Percentiles rank a stretch among this genome's conserved stretches.
These are phyloP conservation scores for Stephanodiscus minutulus DNA, from an alignment of 108 stramenopile species.

Conservation along the genomic window DNA sequence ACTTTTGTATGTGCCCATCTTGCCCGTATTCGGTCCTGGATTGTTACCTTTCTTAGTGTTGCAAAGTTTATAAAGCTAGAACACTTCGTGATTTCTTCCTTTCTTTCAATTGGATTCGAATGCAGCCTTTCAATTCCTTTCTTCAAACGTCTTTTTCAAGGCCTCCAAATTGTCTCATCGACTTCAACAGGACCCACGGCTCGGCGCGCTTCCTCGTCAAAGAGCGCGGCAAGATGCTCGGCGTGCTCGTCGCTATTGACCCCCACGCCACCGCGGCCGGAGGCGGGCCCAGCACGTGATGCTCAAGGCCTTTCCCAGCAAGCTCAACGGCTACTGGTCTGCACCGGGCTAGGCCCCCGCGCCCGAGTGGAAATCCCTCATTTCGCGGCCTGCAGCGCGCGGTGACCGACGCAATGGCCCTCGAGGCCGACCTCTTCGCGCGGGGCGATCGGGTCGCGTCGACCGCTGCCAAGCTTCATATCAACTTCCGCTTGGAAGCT, in stretches of 20 bases:
- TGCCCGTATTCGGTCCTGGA: no score
- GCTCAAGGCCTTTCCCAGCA: slow-evolving; percentile 24
- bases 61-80: no score
- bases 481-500: no score
- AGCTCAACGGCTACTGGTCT: slow-evolving; percentile 20
- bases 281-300: slow-evolving; percentile 4
- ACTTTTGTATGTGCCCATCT: no score
- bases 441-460: neutral
- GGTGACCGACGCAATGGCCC: slow-evolving; percentile 11
- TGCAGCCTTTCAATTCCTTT: no score
- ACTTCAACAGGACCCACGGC: slow-evolving; percentile 9
- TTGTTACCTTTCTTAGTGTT: no score
- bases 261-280: neutral
- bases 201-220: slow-evolving; percentile 11
- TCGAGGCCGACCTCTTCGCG: neutral
- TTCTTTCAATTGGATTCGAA: no score
- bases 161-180: no score
- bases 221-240: slow-evolving; percentile 28
- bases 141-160: no score
- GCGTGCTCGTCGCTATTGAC: slow-evolving; percentile 9
- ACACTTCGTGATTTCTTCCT: no score
- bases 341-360: slow-evolving; percentile 22
- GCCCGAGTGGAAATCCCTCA: slow-evolving; percentile 12
- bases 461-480: neutral
- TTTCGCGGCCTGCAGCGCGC: slow-evolving; percentile 11